Evolutionary conservation across 2,329 filamentous ascomycete species (phyloP), one percentile per base, ranked within the genome.

Genomic region (Ophioceras dolichostomum): DNA sequence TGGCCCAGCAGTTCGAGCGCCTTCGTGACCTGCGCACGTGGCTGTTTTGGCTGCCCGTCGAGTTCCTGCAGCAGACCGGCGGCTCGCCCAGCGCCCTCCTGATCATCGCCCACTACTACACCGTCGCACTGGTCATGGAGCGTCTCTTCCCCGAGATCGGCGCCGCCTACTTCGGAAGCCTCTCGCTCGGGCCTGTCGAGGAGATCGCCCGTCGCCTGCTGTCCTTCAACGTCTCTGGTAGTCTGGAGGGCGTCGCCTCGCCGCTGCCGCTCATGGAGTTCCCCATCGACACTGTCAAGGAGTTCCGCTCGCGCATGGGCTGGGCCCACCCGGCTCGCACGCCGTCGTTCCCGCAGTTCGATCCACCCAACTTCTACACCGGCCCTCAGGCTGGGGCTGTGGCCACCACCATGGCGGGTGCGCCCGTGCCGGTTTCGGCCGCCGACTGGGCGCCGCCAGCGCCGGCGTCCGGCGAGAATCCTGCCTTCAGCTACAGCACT

Each of bases 31-130:
- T 98, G 41, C 75, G 88, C 39, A 83, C 84, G 48, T 95, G 89
- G 87, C 73, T 96, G 13, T 94, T 96, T 61, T 96, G 89, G 87
- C 76, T 94, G 39, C 91, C 91, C 1, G 79, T 94, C 24, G 77
- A 79, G 46, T 81, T 88, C 49, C 70, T 95, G 19, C 81, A 89
- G 54, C 76, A 79, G 45, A 82, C 79, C 33, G 76, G 80, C 36
- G 75, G 76, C 26, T 86, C 89, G 46, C 73, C 83, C 18, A 83
- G 76, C 41, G 81, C 86, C 1, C 68, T 95, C 46, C 69, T 94
- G 37, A 79, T 93, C 43, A 78, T 96, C 38, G 83, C 87, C 10
- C 84, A 96, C 54, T 86, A 94, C 57, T 96, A 94, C 61, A 88
- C 85, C 1, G 77, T 87, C 14, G 87, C 86, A 4, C 68, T 96